A percentile compares a stretch with the other conserved stretches of the same genome.
These are phyloP conservation scores for Saturnispora quitensis DNA, from an alignment of 805 yeast species.

Conservation along the genomic window DNA sequence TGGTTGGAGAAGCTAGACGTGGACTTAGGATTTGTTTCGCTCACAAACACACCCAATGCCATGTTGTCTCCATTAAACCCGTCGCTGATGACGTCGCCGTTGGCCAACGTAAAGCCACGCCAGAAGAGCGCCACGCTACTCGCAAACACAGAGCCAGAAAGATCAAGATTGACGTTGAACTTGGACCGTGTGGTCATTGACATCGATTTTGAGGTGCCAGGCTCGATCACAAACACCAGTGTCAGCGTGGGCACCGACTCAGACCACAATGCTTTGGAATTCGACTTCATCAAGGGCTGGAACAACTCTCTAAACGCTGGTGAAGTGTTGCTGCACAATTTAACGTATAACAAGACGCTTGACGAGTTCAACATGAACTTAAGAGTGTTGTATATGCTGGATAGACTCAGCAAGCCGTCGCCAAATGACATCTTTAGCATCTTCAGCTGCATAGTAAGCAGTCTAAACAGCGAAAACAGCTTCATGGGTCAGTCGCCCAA, in stretches of 20 bases:
- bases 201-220: constrained; percentile 4
- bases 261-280: background rate
- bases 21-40: constrained; percentile 5
- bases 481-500: constrained; percentile 11
- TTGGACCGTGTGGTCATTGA: constrained; percentile 8
- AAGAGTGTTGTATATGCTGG: constrained; percentile 25
- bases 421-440: constrained; percentile 28
- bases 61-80: constrained; percentile 5
- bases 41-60: constrained; percentile 4
- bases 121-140: background rate
- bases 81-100: background rate
- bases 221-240: background rate
- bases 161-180: constrained; percentile 5
- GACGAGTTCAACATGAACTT: constrained; percentile 28
- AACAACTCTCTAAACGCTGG: constrained; percentile 19
- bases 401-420: constrained; percentile 22
- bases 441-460: constrained; percentile 23
- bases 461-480: constrained; percentile 9
- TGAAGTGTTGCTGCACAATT: constrained; percentile 20
- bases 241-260: constrained; percentile 7
- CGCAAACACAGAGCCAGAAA: background rate
- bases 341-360: constrained; percentile 21
- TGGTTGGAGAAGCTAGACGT: constrained; percentile 23
- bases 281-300: constrained; percentile 13
- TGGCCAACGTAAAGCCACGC: background rate